Base-by-base conservation (phyloP, 805 yeast species). In the Starmerella kuoi region DNA sequence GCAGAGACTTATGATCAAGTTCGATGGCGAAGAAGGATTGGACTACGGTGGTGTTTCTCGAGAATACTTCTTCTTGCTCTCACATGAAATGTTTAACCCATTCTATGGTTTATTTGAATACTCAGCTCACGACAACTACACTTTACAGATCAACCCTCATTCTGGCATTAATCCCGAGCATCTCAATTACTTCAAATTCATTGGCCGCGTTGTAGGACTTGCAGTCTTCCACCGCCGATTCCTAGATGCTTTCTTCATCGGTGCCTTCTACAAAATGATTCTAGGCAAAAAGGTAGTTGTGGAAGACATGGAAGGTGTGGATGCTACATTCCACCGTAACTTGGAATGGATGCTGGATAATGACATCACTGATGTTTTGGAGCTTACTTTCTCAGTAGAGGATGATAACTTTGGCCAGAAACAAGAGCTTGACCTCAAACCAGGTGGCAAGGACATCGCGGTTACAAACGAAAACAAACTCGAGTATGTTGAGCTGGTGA, bases 41-140 rank as follows among this genome's bases (percentile, higher is more conserved):
- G 99, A 91, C 69, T 91, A 91, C 61, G 99, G 99, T 72, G 99
- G 99, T 61, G 97, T 91, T 49, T 85, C 96, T 24, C 75, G 99
- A 68, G 99, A 91, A 64, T 91, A 85, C 63, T 91, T 91, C 79
- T 91, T 87, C 67, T 71, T 87, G 60, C 70, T 91, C 52, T 87
- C 97, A 3, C 98, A 91, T 61, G 97, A 91, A 64, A 91, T 91
- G 95, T 91, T 91, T 64, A 87, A 91, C 61, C 99, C 99, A 49
- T 84, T 87, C 63, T 91, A 91, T 63, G 88, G 99, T 66, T 68
- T 91, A 57, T 91, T 91, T 61, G 96, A 91, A 65, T 91, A 91
- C 63, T 86, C 96, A 15, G 93, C 97, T 28, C 94, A 87, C 65
- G 99, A 91, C 66, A 91, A 91, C 63, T 91, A 91, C 66, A 91